Evolutionary conservation across 345 rosid species (phyloP), one percentile per base, ranked within the genome.

Genomic region (Melaleuca quinquenervia): DNA sequence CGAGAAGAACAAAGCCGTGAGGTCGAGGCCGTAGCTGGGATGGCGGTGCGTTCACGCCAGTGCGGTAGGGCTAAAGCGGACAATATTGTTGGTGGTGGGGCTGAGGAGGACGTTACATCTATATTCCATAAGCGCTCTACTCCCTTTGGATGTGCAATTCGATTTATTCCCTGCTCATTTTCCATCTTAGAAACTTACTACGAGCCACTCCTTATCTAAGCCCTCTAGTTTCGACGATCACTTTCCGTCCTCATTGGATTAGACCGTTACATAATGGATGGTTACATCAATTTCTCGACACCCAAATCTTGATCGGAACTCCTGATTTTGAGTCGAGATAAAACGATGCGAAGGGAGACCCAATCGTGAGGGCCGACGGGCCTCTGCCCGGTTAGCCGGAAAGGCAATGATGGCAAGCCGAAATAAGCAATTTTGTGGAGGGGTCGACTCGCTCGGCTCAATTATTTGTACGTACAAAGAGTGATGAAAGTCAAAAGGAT

Each of bases 171-270:
- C 11, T 2, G 1, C 6, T 14, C 12, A 6, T 58, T 58, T 58
- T 0, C 32, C 52, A 51, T 51, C 6, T 1, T 51, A 11, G 26
- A 58, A n/a, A 8, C 14, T 6, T n/a, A 32, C 0, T 1, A n/a
- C 2, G 4, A 12, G 64, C 3, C 6, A 3, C 32, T n/a, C 11
- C 8, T 58, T 3, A 0, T n/a, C n/a, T 16, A 6, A 51, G 15
- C 18, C 16, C 1, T 51, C 1, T 51, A 1, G 7, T 1, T 32
- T 7, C 12, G 29, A 32, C 32, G 12, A n/a, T 58, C 8, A n/a
- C 7, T 7, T 8, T 5, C 4, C 1, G 1, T 8, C 0, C 7
- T n/a, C 0, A 2, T 13, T 1, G 1, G 4, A 58, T 3, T 6
- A 8, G 36, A 58, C n/a, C 16, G 1, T 12, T n/a, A 13, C 70